Percentiles rank a stretch among this genome's conserved stretches.
These are phyloP conservation scores for Xylaria multiplex DNA, from an alignment of 2,329 filamentous ascomycete genomes.

Conservation along the genomic window DNA sequence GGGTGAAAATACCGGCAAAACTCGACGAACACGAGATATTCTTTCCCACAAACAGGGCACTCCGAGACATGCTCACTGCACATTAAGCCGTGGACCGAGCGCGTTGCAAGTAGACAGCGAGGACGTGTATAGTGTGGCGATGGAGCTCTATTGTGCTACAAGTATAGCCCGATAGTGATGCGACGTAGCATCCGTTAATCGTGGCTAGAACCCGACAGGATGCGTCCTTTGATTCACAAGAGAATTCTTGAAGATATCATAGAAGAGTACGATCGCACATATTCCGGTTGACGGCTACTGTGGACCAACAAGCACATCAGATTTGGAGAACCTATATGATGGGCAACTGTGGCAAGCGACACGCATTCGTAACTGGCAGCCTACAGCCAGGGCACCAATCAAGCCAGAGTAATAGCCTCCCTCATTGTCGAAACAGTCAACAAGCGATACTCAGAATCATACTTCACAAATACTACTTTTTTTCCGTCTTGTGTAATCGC, in stretches of 20 bases:
- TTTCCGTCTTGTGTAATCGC: constrained; percentile 41
- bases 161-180: constrained; percentile 40
- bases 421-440: constrained; percentile 28
- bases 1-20: constrained; percentile 65
- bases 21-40: constrained; percentile 67
- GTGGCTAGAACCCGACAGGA: constrained; percentile 41
- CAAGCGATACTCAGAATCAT: constrained; percentile 31
- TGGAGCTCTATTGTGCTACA: constrained; percentile 42
- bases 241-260: constrained; percentile 35
- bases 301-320: constrained; percentile 37
- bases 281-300: constrained; percentile 36
- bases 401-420: constrained; percentile 15
- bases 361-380: constrained; percentile 33
- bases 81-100: constrained; percentile 57
- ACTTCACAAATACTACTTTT: constrained; percentile 30
- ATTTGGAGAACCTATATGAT: constrained; percentile 31
- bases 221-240: constrained; percentile 42
- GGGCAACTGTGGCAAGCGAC: constrained; percentile 41
- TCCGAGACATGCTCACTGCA: constrained; percentile 66
- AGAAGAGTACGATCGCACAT: constrained; percentile 38
- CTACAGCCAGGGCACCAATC: constrained; percentile 27
- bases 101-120: constrained; percentile 31
- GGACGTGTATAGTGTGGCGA: constrained; percentile 36
- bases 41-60: constrained; percentile 69
- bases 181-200: constrained; percentile 43